Percentiles rank a stretch among this genome's conserved stretches.
phyloP scores from a whole-genome alignment of 2,329 filamentous ascomycete species.

The Grosmannia serpens region DNA sequence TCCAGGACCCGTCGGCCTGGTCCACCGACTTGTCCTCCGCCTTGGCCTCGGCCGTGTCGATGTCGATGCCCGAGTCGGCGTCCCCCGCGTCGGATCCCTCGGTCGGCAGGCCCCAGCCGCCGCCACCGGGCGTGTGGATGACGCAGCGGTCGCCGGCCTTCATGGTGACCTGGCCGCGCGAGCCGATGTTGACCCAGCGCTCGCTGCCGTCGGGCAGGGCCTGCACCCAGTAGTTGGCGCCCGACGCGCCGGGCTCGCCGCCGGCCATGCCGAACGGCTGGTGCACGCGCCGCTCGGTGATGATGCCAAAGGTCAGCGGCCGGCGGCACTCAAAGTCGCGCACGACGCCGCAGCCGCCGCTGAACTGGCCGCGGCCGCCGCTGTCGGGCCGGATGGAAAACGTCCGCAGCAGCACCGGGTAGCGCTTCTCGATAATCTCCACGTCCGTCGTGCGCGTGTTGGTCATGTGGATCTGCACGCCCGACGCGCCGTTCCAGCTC shows the following conservation, averaged over 20 bases:
- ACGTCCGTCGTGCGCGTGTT: conserved; percentile 75
- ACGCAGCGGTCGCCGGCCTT: conserved; percentile 65
- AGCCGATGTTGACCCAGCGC: conserved; percentile 55
- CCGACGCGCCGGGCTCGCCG: conserved; percentile 65
- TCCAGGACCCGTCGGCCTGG: too few species aligned
- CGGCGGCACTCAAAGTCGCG: conserved; percentile 73
- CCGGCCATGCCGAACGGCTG: conserved; percentile 74
- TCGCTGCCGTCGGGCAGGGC: conserved; percentile 16
- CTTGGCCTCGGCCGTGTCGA: too few species aligned
- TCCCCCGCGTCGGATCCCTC: too few species aligned
- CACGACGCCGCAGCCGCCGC: conserved; percentile 62
- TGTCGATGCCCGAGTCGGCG: too few species aligned
- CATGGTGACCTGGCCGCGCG: conserved; percentile 70
- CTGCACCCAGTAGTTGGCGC: conserved; percentile 77
- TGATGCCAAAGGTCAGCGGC: conserved; percentile 64
- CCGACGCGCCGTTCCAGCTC: conserved; percentile 59
- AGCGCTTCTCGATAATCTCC: conserved; percentile 66
- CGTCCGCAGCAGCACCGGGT: conserved; percentile 59
- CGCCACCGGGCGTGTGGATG: conserved; percentile 67
- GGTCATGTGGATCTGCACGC: conserved; percentile 77
- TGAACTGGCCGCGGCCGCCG: conserved; percentile 52
- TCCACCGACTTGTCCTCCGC: too few species aligned
- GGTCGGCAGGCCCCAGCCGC: conserved; percentile 55
- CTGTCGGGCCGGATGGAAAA: conserved; percentile 54
- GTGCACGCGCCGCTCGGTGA: conserved; percentile 65